A percentile compares a stretch with the other conserved stretches of the same genome.
phyloP scores from a whole-genome alignment of 176 grass and related monocot species.

The Saccharum spontaneum region DNA sequence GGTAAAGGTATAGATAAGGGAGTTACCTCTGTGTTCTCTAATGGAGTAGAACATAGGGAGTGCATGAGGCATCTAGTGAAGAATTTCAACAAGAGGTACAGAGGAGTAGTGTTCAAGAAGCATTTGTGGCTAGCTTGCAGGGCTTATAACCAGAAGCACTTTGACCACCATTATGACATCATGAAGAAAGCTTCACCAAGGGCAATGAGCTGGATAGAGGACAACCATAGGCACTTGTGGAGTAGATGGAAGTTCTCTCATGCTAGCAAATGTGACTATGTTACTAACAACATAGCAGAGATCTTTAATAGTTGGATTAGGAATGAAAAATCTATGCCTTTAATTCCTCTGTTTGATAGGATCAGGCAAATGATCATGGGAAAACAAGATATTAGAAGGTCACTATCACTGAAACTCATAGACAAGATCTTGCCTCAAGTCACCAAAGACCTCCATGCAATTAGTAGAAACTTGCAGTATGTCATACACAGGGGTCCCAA shows the following conservation, averaged over 20 bases:
- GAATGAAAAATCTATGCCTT: neutral
- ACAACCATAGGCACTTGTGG: neutral
- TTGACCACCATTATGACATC: neutral
- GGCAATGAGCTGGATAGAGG: neutral
- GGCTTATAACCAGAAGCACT: neutral
- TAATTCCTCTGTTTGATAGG: neutral
- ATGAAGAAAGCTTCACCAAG: neutral
- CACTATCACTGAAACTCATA: neutral
- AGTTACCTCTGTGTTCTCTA: too few relatives aligned
- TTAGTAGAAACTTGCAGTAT: neutral
- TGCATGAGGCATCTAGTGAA: too few relatives aligned
- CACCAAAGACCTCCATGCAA: neutral
- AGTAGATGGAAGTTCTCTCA: neutral
- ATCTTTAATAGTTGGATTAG: neutral
- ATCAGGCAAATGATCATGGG: neutral
- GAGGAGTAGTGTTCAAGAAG: neutral
- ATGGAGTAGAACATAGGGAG: too few relatives aligned
- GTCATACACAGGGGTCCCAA: neutral
- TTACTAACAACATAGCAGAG: neutral
- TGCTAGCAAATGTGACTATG: neutral
- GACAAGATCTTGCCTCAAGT: neutral
- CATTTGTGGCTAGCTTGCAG: neutral
- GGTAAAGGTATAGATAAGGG: too few relatives aligned
- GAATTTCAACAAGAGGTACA: neutral
- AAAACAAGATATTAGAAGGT: neutral